phyloP scores from a whole-genome alignment of 23 red algal genomes.

The Gracilariopsis chorda region DNA sequence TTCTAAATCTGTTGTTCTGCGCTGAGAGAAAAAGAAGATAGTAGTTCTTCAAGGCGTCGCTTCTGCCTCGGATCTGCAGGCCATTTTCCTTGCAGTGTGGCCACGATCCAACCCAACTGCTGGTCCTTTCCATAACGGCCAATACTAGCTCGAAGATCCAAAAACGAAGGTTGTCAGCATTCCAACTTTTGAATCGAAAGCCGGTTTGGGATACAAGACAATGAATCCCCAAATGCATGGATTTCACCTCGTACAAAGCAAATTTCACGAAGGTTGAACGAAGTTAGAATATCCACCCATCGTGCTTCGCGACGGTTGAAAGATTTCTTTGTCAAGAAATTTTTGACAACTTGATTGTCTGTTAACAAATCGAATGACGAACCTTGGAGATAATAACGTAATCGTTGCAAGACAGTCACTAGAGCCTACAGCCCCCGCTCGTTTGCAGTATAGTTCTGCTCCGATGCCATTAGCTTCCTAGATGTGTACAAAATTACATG shows the following conservation, averaged over 20 bases:
- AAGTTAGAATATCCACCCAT: not conserved
- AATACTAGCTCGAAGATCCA: not conserved
- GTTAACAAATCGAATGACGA: not conserved
- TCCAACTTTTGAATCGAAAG: not conserved
- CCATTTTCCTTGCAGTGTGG: not conserved
- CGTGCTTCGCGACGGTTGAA: not conserved
- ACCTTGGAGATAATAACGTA: not conserved
- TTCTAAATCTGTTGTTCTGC: not conserved
- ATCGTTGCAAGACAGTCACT: not conserved
- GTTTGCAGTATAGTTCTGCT: not conserved
- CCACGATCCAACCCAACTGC: not conserved
- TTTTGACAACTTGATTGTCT: not conserved
- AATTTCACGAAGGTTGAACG: not conserved
- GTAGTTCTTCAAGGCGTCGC: not conserved
- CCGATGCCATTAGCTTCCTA: not conserved
- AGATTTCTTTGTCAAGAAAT: not conserved
- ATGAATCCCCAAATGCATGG: not conserved
- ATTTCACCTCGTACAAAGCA: not conserved
- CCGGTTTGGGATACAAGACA: not conserved
- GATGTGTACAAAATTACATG: not conserved
- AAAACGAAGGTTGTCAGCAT: not conserved
- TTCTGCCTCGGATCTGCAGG: not conserved
- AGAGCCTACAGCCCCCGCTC: not conserved
- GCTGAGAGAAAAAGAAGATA: not conserved
- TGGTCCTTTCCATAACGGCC: not conserved